A percentile compares a stretch with the other conserved stretches of the same genome.
Evolutionary conservation across 495 filamentous ascomycete genomes (phyloP).

Genomic region (Neurospora sublineolata): DNA sequence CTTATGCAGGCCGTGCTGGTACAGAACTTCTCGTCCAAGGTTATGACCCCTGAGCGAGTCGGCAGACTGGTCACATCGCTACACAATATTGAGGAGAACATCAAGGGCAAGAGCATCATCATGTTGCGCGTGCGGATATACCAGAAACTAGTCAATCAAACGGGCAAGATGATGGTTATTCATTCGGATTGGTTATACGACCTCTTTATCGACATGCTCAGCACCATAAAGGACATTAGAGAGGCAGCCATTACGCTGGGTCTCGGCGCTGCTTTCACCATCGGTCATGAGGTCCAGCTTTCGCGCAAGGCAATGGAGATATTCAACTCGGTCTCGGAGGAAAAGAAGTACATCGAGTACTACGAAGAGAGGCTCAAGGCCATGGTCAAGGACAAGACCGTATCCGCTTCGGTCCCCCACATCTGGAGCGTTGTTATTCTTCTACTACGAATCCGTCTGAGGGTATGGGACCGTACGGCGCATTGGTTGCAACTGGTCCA

Average conservation of each 20-base stretch:
- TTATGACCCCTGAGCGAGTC: constrained; percentile 59
- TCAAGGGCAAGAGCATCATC: constrained; percentile 67
- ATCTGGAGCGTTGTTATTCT: constrained; percentile 79
- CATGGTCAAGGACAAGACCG: constrained; percentile 58
- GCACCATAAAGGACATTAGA: constrained; percentile 63
- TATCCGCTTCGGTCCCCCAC: constrained; percentile 58
- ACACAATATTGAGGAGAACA: constrained; percentile 55
- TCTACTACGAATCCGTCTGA: constrained; percentile 55
- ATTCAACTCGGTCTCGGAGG: constrained; percentile 45
- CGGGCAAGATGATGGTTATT: constrained; percentile 50
- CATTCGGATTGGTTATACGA: constrained; percentile 67
- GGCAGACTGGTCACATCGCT: constrained; percentile 56
- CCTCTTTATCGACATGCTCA: constrained; percentile 70
- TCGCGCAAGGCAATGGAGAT: constrained; percentile 53
- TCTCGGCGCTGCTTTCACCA: constrained; percentile 47
- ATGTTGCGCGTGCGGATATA: constrained; percentile 67
- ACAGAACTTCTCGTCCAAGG: constrained; percentile 62
- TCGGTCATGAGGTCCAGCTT: constrained; percentile 54
- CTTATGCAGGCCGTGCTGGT: constrained; percentile 66
- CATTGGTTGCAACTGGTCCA: constrained; percentile 69
- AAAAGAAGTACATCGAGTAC: constrained; percentile 50
- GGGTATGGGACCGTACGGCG: constrained; percentile 61
- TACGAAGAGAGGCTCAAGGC: constrained; percentile 53
- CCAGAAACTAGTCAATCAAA: constrained; percentile 57
- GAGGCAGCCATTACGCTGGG: constrained; percentile 63